Evolutionary conservation across 1,139 yeast species (phyloP), one percentile per base, ranked within the genome.

Genomic region (Candida sanyaensis): DNA sequence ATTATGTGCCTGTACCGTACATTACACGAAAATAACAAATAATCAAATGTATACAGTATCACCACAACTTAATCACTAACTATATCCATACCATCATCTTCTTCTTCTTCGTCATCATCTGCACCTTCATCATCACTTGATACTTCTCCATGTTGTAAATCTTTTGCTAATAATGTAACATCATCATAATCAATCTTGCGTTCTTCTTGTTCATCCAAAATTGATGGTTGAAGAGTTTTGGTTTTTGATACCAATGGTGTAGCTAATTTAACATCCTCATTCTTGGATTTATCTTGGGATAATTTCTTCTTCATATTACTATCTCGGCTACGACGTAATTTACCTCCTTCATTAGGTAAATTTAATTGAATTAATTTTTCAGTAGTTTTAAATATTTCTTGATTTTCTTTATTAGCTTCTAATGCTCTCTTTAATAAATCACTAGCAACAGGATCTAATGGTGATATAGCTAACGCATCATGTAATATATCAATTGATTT

Each of bases 381-480:
- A 32, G 58, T 56, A 7, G 37, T 45, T 10, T 53, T 54, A 49
- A 75, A 58, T 43, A 74, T 70, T 29, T 54, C 54, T 41, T 63
- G 51, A 54, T 60, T 53, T 50, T 63, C 55, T 33, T 77, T 68
- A 60, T 87, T 88, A 43, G 82, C 79, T 49, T 87, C 95, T 43
- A 92, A 70, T 0, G 98, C 97, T 53, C 96, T 78, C 53, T 81
- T 82, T 49, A 93, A 72, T 44, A 93, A 66, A 60, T 93, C 98
- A 5, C 83, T 75, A 0, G 97, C 96, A 24, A 92, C 86, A 0
- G 95, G 87, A 61, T 93, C 97, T 34, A 83, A 79, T 0, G 97
- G 95, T 8, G 83, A 68, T 5, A 92, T 71, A 0, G 96, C 88
- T 43, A 95, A 72, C 0, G 97, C 95, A 56, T 81, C 84, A 62